Evolutionary conservation across 257 asterid genomes (phyloP), one percentile per base, ranked within the genome.

Genomic region (Anisodus tanguticus): DNA sequence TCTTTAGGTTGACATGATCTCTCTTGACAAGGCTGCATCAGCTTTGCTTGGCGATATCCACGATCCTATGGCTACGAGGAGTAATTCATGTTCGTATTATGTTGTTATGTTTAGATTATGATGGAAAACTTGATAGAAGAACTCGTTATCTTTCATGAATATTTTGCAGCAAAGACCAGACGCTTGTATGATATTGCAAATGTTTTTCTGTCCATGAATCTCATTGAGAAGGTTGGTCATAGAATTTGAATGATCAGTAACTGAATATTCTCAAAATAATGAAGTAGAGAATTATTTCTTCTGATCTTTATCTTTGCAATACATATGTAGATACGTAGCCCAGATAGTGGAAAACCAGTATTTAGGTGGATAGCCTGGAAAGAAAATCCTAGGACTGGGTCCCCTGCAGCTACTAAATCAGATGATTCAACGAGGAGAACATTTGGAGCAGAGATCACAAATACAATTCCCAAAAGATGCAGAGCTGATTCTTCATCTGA

Each of bases 141-240:
- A 3, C 43, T 26, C 68, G 13, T 31, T 45, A 35, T 67, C 69
- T 51, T 31, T 66, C 85, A 41, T 54, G 59, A 66, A 67, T 68
- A 68, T 66, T 81, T 81, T 89, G 88, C 97, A 92, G 97, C 93
- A 67, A 93, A 91, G 83, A 69, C 87, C 55, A 91, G 97, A 72
- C 97, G 95, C 76, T 84, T 93, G 88, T 92, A 92, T 85, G 97
- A 93, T 83, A 90, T 92, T 84, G 92, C 95, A 16, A 92, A 92
- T 87, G 95, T 93, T 69, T 87, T 93, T 43, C 85, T 90, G 63
- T 92, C 97, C 43, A 87, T 92, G 91, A 88, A 84, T 82, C 94
- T 93, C 35, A 86, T 93, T 84, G 92, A 93, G 86, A 93, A 93
- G 97, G 97, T 93, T 81, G 86, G 92, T 83, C 58, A 13, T 71